Percentiles rank a stretch among this genome's conserved stretches.
Conservation (phyloP, 2,329 filamentous ascomycete species). For the Exutisphaerella laricina region DNA sequence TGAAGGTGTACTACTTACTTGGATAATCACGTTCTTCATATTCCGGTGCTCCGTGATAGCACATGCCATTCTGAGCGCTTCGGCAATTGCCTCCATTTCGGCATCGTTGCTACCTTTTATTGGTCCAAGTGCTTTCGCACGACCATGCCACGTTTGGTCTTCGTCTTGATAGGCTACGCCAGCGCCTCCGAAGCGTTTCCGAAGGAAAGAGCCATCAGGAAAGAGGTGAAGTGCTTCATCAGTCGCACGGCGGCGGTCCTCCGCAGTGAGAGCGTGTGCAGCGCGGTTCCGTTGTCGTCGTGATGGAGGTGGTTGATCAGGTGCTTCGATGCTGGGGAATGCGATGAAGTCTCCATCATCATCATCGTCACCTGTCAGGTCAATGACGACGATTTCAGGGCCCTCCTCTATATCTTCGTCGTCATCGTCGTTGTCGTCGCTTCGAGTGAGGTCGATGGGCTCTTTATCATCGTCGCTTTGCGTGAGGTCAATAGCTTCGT, state of each 20-base stretch:
- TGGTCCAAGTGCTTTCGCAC: background rate
- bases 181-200: background rate
- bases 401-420: background rate
- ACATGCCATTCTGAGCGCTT: background rate
- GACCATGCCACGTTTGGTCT: background rate
- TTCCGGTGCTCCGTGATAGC: background rate
- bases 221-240: background rate
- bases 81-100: conserved; percentile 1
- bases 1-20: background rate
- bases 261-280: background rate
- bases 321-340: too few species aligned
- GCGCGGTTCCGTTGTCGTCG: too few species aligned
- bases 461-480: background rate
- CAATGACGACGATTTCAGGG: background rate
- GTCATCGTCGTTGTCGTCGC: background rate
- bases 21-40: background rate
- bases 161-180: background rate
- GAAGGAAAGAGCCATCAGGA: background rate
- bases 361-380: background rate
- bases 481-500: background rate
- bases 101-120: background rate
- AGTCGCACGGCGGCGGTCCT: background rate
- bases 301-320: too few species aligned
- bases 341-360: background rate
- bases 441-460: conserved; percentile 1